Evolutionary conservation across 1,139 yeast genomes (phyloP).

Genomic region (Meyerozyma elateridarum): DNA sequence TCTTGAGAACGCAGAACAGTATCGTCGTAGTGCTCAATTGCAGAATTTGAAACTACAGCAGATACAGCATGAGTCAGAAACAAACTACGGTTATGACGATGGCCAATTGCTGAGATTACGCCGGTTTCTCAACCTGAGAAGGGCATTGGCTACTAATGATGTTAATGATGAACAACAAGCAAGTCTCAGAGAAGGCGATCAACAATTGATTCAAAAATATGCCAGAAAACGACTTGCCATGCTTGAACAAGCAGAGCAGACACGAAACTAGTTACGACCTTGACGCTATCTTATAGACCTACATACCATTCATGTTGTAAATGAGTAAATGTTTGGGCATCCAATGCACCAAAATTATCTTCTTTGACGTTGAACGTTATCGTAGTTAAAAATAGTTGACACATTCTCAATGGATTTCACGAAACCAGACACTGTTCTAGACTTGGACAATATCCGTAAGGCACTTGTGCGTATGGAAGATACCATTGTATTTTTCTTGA

Average conservation of each 20-base stretch:
- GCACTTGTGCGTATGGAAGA: slow-evolving; percentile 93
- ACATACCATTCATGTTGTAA: too few relatives aligned
- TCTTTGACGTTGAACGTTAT: too few relatives aligned
- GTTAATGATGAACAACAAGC: slow-evolving; percentile 15
- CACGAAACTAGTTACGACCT: too few relatives aligned
- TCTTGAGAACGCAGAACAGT: slow-evolving; percentile 31
- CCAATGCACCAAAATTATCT: too few relatives aligned
- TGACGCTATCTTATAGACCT: too few relatives aligned
- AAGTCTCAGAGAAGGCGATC: slow-evolving; percentile 20
- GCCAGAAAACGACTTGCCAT: slow-evolving; percentile 25
- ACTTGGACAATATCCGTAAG: slow-evolving; percentile 75
- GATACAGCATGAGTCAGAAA: slow-evolving; percentile 45
- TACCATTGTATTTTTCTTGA: slow-evolving; percentile 85
- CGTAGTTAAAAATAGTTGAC: too few relatives aligned
- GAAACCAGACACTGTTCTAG: slow-evolving; percentile 77
- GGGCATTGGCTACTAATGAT: slow-evolving; percentile 27
- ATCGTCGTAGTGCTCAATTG: slow-evolving; percentile 23
- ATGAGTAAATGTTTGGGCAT: too few relatives aligned
- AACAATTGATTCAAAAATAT: slow-evolving; percentile 26
- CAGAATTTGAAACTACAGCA: slow-evolving; percentile 43
- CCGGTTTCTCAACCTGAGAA: slow-evolving; percentile 57
- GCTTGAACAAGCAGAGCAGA: slow-evolving; percentile 4
- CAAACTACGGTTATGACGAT: slow-evolving; percentile 51
- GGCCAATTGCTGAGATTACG: slow-evolving; percentile 47
- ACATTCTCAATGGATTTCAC: slow-evolving; percentile 67